Percentiles rank a stretch among this genome's conserved stretches.
phyloP scores from a whole-genome alignment of 2,329 filamentous ascomycete species.

The Samsoniella hepiali region DNA sequence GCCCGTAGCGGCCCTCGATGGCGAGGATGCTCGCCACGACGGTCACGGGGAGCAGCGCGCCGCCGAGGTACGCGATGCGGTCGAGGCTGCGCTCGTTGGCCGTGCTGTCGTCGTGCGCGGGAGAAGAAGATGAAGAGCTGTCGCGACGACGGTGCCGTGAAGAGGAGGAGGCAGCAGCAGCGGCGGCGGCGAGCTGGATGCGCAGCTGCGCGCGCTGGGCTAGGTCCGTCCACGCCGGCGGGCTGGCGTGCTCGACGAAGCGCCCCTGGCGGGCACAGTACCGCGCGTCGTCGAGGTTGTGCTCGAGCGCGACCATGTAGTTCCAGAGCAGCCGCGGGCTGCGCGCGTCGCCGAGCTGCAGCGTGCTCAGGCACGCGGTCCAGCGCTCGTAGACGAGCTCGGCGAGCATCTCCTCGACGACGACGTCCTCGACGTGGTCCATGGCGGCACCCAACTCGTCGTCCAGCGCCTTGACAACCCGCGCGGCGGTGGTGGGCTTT shows the following conservation, averaged over 20 bases:
- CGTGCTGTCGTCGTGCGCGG: background rate
- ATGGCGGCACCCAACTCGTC: constrained; percentile 7
- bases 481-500: background rate
- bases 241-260: background rate
- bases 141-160: constrained; percentile 4
- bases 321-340: constrained; percentile 22
- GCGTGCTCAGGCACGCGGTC: constrained; percentile 24
- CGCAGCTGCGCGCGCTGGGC: constrained; percentile 18
- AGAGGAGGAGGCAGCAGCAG: background rate
- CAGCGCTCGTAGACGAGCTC: constrained; percentile 29
- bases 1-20: constrained; percentile 45
- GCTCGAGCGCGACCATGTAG: constrained; percentile 26
- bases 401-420: constrained; percentile 21
- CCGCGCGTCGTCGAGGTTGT: constrained; percentile 26
- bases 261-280: constrained; percentile 21
- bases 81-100: constrained; percentile 40
- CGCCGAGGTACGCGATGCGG: constrained; percentile 49
- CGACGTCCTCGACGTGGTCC: background rate
- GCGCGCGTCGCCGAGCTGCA: constrained; percentile 22
- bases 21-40: constrained; percentile 47
- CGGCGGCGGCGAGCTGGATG: constrained; percentile 17
- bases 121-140: no score
- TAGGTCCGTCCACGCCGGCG: background rate
- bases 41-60: constrained; percentile 46
- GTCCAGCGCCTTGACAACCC: background rate